A percentile compares a stretch with the other conserved stretches of the same genome.
Conservation (phyloP, 1,284 basidiomycete genomes). For the Malassezia dermatis region DNA sequence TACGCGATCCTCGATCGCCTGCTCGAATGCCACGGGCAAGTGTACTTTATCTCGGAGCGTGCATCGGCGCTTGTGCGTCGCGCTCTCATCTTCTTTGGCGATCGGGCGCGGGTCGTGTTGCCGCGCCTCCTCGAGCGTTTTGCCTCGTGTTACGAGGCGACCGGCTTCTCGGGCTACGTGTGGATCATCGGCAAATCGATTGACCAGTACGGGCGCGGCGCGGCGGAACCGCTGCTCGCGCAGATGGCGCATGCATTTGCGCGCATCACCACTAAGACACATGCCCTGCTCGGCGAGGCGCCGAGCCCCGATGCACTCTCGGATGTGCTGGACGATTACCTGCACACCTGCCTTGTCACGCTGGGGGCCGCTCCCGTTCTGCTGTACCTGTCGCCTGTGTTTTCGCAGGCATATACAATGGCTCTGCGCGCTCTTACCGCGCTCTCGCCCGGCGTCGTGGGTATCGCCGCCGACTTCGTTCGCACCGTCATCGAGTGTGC, state of each 20-base stretch:
- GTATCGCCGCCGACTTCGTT: slow-evolving; percentile 70
- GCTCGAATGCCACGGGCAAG: slow-evolving; percentile 66
- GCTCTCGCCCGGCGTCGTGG: slow-evolving; percentile 59
- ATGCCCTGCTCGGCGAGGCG: slow-evolving; percentile 10
- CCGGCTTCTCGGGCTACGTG: slow-evolving; percentile 74
- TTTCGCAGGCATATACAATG: slow-evolving; percentile 49
- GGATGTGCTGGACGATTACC: slow-evolving; percentile 80
- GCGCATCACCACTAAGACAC: slow-evolving; percentile 22
- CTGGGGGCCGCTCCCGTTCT: slow-evolving; percentile 62
- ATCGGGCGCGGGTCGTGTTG: slow-evolving; percentile 59
- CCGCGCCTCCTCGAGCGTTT: slow-evolving; percentile 65
- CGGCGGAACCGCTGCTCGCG: slow-evolving; percentile 19
- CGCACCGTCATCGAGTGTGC: slow-evolving; percentile 61
- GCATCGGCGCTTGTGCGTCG: slow-evolving; percentile 74
- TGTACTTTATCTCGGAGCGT: slow-evolving; percentile 71
- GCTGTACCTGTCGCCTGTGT: slow-evolving; percentile 53
- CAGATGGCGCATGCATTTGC: slow-evolving; percentile 30
- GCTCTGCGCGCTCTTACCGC: slow-evolving; percentile 29
- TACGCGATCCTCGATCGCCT: slow-evolving; percentile 76
- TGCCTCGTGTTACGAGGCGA: slow-evolving; percentile 65
- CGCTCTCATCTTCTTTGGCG: slow-evolving; percentile 72
- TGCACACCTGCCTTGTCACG: slow-evolving; percentile 68
- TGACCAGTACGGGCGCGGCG: slow-evolving; percentile 28
- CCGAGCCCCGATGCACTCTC: slow-evolving; percentile 4
- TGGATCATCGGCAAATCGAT: slow-evolving; percentile 82